Evolutionary conservation across 1,139 yeast genomes (phyloP), one percentile per base, ranked within the genome.

Genomic region (Wickerhamiella pararugosa): DNA sequence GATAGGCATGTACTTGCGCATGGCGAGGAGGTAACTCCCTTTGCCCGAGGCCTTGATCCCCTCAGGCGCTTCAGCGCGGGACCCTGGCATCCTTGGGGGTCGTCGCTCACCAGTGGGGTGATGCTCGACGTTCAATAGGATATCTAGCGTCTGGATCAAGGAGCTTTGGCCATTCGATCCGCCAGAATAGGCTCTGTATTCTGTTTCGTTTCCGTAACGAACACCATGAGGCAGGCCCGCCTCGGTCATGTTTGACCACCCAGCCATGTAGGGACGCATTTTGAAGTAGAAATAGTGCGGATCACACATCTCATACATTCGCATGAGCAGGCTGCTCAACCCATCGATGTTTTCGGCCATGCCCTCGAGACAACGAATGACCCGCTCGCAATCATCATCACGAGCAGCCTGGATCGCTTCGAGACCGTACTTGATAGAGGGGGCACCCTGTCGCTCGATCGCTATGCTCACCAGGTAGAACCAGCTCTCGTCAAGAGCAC

Each of bases 161-260:
- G 95, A 83, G 39, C 90, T 76, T 61, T 87, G 97, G 0, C 95
- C 96, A 57, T 87, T 87, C 8, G 94, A 82, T 0, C 97, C 97
- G 25, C 97, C 97, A 5, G 94, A 70, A 58, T 73, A 81, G 29
- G 69, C 60, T 48, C 82, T 67, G 43, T 76, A 79, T 25, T 54
- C 60, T 3, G 43, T 43, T 47, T 80, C 87, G 43, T 72, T 65
- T 5, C 94, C 95, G 56, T 86, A 86, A 39, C 69, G 63, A 1
- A 86, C 77, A 1, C 96, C 96, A 45, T 75, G 60, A 40, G 84
- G 78, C 45, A 87, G 67, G 0, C 96, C 96, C 1, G 80, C 86
- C 47, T 76, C 87, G 15, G 73, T 75, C 96, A 87, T 86, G 55
- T 83, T 82, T 57, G 78, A 77, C 94, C 96, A 87, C 1, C 96